These are phyloP conservation scores for Aspergillus pseudoviridinutans DNA, from an alignment of 2,329 filamentous ascomycete species.

Conservation along the genomic window DNA sequence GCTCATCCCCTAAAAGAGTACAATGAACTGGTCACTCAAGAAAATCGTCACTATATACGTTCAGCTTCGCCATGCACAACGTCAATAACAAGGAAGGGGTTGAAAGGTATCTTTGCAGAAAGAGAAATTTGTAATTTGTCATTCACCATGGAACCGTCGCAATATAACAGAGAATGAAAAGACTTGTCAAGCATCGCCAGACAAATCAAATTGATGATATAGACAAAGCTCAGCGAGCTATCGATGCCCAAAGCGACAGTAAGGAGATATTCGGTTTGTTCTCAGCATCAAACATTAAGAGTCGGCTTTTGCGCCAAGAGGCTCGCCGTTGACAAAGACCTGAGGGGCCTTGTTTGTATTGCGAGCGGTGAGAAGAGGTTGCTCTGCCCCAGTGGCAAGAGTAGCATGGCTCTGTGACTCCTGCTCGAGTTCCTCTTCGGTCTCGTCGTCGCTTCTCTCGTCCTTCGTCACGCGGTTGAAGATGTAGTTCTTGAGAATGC, in stretches of 20 bases:
- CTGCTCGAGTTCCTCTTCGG: slow-evolving; percentile 34
- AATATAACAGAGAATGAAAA: not conserved
- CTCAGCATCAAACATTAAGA: not conserved
- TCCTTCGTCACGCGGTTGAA: slow-evolving; percentile 38
- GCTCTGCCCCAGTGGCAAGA: slow-evolving; percentile 24
- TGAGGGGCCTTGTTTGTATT: slow-evolving; percentile 28
- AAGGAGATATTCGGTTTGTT: not conserved
- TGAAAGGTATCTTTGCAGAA: slow-evolving; percentile 3
- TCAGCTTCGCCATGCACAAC: slow-evolving; percentile 11
- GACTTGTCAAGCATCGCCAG: not conserved
- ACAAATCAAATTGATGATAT: slow-evolving; percentile 8
- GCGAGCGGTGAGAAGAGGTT: slow-evolving; percentile 17
- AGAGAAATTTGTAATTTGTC: slow-evolving; percentile 3
- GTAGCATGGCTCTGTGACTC: slow-evolving; percentile 20
- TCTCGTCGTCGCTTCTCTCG: slow-evolving; percentile 45
- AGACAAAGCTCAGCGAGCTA: slow-evolving; percentile 5
- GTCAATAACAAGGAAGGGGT: slow-evolving; percentile 7
- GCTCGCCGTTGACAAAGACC: slow-evolving; percentile 39
- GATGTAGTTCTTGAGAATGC: slow-evolving; percentile 42
- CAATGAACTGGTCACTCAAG: slow-evolving; percentile 7
- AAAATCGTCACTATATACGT: slow-evolving; percentile 12
- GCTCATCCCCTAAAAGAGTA: not conserved
- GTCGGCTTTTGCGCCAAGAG: slow-evolving; percentile 22
- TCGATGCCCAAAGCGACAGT: not conserved
- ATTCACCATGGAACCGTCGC: slow-evolving; percentile 4